Conservation (phyloP, 2,329 filamentous ascomycete genomes). For the Colletotrichum sp. region DNA sequence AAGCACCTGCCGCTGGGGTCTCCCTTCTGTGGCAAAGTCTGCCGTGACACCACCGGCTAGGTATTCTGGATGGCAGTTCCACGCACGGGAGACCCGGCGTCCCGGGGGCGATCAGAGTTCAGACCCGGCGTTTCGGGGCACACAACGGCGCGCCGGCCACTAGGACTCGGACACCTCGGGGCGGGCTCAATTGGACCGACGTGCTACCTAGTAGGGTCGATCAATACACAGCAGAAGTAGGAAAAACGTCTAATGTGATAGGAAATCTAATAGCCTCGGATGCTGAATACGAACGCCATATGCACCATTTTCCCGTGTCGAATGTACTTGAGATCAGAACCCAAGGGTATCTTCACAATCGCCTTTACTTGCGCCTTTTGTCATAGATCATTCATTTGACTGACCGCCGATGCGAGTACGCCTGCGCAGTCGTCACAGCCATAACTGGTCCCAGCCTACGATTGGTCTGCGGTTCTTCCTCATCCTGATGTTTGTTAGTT, state of each 20-base stretch:
- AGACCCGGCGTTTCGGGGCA: neutral
- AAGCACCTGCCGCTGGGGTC: neutral
- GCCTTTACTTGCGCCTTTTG: neutral
- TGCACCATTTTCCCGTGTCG: neutral
- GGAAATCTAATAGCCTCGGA: neutral
- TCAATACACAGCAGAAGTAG: neutral
- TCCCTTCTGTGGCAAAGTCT: neutral
- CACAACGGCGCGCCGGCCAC: neutral
- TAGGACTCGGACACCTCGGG: neutral
- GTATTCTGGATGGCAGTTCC: neutral
- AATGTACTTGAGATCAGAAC: neutral
- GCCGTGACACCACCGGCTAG: neutral
- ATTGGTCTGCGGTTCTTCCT: neutral
- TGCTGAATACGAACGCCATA: neutral
- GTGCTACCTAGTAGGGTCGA: neutral
- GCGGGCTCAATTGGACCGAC: neutral
- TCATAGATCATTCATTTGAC: neutral
- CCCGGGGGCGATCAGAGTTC: neutral
- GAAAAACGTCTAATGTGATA: neutral
- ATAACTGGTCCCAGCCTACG: neutral
- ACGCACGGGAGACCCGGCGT: neutral
- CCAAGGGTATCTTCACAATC: neutral
- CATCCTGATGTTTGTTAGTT: neutral
- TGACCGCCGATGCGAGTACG: neutral
- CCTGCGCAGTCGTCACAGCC: neutral